phyloP scores from a whole-genome alignment of 176 grass and related monocot genomes.

The Zea luxurians region DNA sequence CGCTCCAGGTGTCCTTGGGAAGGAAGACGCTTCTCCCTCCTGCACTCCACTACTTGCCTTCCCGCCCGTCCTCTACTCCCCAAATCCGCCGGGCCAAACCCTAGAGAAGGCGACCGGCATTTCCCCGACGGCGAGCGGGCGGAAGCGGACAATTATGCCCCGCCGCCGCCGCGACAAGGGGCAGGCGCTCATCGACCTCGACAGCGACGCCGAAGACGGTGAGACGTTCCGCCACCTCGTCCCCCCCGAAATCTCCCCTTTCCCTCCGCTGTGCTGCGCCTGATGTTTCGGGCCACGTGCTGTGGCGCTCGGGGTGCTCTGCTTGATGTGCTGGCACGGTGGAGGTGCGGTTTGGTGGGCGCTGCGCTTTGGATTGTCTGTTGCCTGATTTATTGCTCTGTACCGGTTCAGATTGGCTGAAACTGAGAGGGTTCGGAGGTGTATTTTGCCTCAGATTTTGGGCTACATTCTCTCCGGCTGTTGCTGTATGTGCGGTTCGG shows the following conservation, averaged over 20 bases:
- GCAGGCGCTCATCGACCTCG: conserved; percentile 35
- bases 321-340: background rate
- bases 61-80: too few species aligned
- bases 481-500: background rate
- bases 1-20: too few species aligned
- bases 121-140: background rate
- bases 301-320: background rate
- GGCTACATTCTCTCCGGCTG: background rate
- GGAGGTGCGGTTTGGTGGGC: background rate
- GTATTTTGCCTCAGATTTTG: background rate
- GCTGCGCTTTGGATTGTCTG: background rate
- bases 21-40: background rate
- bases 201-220: conserved; percentile 42
- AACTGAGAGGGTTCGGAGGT: background rate
- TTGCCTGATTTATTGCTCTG: background rate
- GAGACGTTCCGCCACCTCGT: background rate
- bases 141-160: background rate
- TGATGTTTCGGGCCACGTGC: background rate
- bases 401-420: background rate
- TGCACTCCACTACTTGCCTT: background rate
- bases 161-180: background rate
- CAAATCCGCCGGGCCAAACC: conserved; percentile 15
- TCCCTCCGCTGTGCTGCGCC: background rate
- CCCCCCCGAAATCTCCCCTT: background rate
- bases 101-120: background rate